phyloP scores from a whole-genome alignment of 176 grass and related monocot genomes.

The Otatea glauca region DNA sequence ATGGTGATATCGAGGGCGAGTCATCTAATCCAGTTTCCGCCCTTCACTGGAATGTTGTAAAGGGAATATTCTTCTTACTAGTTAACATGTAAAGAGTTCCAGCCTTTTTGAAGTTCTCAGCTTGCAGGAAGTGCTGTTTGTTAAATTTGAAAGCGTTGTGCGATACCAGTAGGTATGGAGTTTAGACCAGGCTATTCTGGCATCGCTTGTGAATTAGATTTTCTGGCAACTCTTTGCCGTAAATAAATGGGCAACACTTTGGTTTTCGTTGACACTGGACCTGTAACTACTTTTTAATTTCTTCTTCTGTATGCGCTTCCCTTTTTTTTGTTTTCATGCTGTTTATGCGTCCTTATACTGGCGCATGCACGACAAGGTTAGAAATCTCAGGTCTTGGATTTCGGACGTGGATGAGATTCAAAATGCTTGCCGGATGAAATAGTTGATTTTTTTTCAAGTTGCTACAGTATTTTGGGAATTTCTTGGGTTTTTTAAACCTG shows the following conservation, averaged over 20 bases:
- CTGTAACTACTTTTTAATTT: neutral
- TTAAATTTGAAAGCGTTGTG: constrained; percentile 32
- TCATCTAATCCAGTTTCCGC: neutral
- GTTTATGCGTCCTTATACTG: neutral
- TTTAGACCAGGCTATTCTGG: constrained; percentile 31
- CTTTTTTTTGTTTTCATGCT: neutral
- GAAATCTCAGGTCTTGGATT: too few relatives aligned
- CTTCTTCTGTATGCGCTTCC: neutral
- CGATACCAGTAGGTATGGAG: constrained; percentile 21
- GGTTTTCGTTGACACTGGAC: neutral
- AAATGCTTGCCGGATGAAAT: too few relatives aligned
- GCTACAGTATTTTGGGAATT: too few relatives aligned
- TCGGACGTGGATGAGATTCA: too few relatives aligned
- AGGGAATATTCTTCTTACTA: constrained; percentile 27
- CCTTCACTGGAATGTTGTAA: constrained; percentile 30
- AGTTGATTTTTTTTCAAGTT: too few relatives aligned
- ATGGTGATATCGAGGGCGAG: neutral
- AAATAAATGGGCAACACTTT: constrained; percentile 42
- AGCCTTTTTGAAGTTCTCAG: constrained; percentile 46
- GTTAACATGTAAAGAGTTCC: constrained; percentile 49
- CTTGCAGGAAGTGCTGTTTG: constrained; percentile 45
- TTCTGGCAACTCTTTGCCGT: constrained; percentile 15
- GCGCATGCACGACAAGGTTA: neutral
- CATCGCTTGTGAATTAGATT: constrained; percentile 30
- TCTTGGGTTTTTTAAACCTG: too few relatives aligned